Evolutionary conservation across 768 basidiomycete genomes (phyloP), one percentile per base, ranked within the genome.

Genomic region (Naganishia randhawae): DNA sequence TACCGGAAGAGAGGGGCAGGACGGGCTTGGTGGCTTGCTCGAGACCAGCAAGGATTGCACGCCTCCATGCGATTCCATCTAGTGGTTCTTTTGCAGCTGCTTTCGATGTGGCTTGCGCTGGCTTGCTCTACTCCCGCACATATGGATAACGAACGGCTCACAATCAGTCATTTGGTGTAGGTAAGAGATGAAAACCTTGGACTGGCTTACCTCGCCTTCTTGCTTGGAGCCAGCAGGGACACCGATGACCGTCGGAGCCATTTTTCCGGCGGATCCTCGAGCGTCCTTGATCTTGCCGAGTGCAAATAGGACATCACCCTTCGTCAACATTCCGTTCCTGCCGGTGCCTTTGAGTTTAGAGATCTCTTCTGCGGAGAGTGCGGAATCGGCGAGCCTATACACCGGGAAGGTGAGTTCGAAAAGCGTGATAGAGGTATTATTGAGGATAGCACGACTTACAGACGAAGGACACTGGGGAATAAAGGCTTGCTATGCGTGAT

Each of bases 251-350:
- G 74, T 76, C 63, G 66, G 51, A 22, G 63, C 69, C 48, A 79
- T 39, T 69, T 77, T 77, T 70, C 76, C 76, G n/a, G 76, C 76
- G 19, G 69, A 72, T 3, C 79, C 80, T 57, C 72, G 78, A 16
- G 76, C 72, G 37, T 74, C 80, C 66, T 73, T 71, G 22, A 92
- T 89, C 79, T 88, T 87, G 22, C 95, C 95, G 6, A 96, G 83
- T 80, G 86, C 87, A 2, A 91, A 82, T 32, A 99, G 84, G 1
- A 98, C 88, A 76, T 99, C 95, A 13, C 96, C 96, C 80, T 97
- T 97, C 54, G 94, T 98, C 69, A 98, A 79, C 89, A 93, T 94
- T 16, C 96, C 95, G 41, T 90, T 85, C 63, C 90, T 83, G 55
- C 95, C 95, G 2, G 92, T 95, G 7, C 90, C 93, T 71, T 88